A percentile compares a stretch with the other conserved stretches of the same genome.
Conservation (phyloP, 306 rosid species). For the Cyclanthera cordifolia region DNA sequence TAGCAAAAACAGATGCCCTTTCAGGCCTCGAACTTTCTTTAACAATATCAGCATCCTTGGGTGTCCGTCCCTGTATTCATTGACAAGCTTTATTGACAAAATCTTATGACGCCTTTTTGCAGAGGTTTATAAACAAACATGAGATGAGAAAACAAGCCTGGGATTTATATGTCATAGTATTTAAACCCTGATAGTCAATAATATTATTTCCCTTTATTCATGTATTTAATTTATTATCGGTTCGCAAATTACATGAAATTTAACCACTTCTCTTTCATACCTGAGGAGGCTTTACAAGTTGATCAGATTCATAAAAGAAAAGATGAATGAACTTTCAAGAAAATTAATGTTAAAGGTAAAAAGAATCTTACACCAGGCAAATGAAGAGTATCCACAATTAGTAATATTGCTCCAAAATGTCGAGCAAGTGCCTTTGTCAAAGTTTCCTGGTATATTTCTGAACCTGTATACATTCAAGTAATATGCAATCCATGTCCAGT, state of each 20-base stretch:
- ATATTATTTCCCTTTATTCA: background rate
- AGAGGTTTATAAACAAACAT: background rate
- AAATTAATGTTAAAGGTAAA: conserved; percentile 1
- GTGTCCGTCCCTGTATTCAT: conserved; percentile 40
- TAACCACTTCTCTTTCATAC: background rate
- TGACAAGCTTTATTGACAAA: conserved; percentile 12
- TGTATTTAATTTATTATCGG: background rate
- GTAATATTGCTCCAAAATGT: conserved; percentile 63
- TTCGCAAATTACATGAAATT: background rate
- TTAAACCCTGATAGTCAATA: conserved; percentile 1
- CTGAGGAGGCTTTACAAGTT: background rate
- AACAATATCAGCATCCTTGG: conserved; percentile 43
- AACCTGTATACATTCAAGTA: conserved; percentile 44
- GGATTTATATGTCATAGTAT: background rate
- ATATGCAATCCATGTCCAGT: conserved; percentile 8
- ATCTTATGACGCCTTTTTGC: background rate
- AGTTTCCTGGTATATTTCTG: conserved; percentile 92
- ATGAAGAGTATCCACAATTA: conserved; percentile 69
- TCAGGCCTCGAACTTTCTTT: conserved; percentile 64
- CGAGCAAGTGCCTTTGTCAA: conserved; percentile 84
- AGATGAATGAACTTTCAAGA: background rate
- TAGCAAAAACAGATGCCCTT: conserved; percentile 36
- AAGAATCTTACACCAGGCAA: conserved; percentile 75
- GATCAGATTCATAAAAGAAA: background rate
- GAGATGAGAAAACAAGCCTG: background rate